phyloP scores from a whole-genome alignment of 2,329 filamentous ascomycete species.

The Colletotrichum brevisporum region DNA sequence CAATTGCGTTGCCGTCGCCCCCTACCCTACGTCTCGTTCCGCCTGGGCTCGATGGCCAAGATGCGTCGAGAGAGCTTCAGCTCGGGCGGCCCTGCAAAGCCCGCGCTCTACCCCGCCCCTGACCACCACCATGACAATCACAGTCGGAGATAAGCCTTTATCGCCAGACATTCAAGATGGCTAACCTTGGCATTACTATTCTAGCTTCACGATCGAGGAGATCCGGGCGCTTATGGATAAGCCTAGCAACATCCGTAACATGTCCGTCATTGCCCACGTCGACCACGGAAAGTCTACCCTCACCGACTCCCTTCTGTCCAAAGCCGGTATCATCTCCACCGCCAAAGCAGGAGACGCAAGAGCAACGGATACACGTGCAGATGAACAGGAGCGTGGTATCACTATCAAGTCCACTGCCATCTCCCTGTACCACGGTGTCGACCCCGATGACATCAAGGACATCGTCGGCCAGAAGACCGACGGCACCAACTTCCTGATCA shows the following conservation, averaged over 20 bases:
- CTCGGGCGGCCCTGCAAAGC: slow-evolving; percentile 11
- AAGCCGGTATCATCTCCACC: slow-evolving; percentile 99
- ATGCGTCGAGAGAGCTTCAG: slow-evolving; percentile 11
- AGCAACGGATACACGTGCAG: slow-evolving; percentile 96
- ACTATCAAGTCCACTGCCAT: slow-evolving; percentile 99
- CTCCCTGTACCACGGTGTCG: slow-evolving; percentile 92
- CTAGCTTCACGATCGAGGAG: slow-evolving; percentile 98
- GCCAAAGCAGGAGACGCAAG: slow-evolving; percentile 96
- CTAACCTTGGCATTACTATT: slow-evolving; percentile 68
- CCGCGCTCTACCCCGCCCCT: slow-evolving; percentile 30
- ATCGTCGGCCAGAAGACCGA: slow-evolving; percentile 89
- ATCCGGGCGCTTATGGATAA: slow-evolving; percentile 85
- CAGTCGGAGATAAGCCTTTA: slow-evolving; percentile 54
- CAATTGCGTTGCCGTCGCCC: no score
- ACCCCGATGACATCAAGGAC: slow-evolving; percentile 93
- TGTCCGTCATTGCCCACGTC: slow-evolving; percentile 99
- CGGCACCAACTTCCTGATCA: slow-evolving; percentile 99
- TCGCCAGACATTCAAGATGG: slow-evolving; percentile 38
- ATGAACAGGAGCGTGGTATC: slow-evolving; percentile 99
- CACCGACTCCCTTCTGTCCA: slow-evolving; percentile 98
- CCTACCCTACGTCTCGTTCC: no score
- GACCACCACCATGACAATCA: slow-evolving; percentile 20
- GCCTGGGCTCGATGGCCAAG: no score
- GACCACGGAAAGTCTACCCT: slow-evolving; percentile 99
- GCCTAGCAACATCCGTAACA: slow-evolving; percentile 87